Conservation (phyloP, 768 basidiomycete species). For the Lyophyllum shimeji region DNA sequence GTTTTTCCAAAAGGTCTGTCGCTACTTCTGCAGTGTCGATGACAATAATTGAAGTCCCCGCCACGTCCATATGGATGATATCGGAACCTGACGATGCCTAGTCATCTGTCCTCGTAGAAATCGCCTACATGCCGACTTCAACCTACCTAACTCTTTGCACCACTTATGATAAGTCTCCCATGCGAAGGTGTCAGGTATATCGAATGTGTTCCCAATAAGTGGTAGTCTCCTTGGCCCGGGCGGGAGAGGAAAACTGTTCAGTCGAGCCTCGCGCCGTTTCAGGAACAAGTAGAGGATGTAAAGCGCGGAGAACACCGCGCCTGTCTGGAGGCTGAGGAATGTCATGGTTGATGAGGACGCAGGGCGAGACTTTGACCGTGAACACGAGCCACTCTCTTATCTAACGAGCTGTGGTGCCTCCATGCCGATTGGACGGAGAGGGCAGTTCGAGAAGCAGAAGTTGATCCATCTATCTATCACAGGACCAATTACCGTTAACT, state of each 20-base stretch:
- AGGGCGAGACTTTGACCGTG: too few species aligned
- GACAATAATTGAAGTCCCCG: conserved; percentile 21
- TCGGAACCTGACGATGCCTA: conserved; percentile 15
- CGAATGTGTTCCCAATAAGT: conserved; percentile 38
- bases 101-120: background rate
- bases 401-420: too few species aligned
- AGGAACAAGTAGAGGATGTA: conserved; percentile 20
- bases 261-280: conserved; percentile 1
- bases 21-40: conserved; percentile 21
- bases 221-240: conserved; percentile 42
- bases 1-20: conserved; percentile 22
- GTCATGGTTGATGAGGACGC: background rate
- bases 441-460: too few species aligned
- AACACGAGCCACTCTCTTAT: too few species aligned
- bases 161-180: conserved; percentile 39
- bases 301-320: conserved; percentile 9
- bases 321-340: background rate
- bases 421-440: too few species aligned
- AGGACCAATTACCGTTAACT: too few species aligned
- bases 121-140: conserved; percentile 3
- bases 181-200: conserved; percentile 36
- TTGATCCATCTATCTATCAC: too few species aligned
- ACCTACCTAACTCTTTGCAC: conserved; percentile 35
- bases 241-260: conserved; percentile 26
- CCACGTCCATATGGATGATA: conserved; percentile 22